A percentile compares a stretch with the other conserved stretches of the same genome.
phyloP scores from a whole-genome alignment of 768 basidiomycete genomes.

The Coprinellus micaceus region DNA sequence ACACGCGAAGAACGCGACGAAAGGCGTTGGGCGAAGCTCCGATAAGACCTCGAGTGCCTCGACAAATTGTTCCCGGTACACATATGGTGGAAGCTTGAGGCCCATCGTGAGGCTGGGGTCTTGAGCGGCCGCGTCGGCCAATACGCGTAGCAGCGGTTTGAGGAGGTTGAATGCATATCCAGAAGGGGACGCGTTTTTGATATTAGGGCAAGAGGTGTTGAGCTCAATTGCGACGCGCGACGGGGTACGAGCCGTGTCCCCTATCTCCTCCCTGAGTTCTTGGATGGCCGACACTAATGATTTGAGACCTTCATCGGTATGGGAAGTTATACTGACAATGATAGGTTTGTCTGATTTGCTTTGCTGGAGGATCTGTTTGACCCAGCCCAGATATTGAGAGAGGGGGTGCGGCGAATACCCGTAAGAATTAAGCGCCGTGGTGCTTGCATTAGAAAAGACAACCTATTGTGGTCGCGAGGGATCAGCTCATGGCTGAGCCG shows the following conservation, averaged over 20 bases:
- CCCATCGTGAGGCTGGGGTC: constrained; percentile 65
- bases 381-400: constrained; percentile 60
- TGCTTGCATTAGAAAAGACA: constrained; percentile 45
- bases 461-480: constrained; percentile 39
- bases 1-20: constrained; percentile 73
- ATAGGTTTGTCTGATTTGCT: constrained; percentile 43
- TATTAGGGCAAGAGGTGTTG: constrained; percentile 86
- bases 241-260: constrained; percentile 21
- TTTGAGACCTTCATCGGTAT: constrained; percentile 46
- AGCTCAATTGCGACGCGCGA: constrained; percentile 67
- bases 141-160: constrained; percentile 47
- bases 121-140: constrained; percentile 44
- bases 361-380: constrained; percentile 43
- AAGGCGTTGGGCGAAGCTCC: constrained; percentile 32
- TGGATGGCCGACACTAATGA: constrained; percentile 62
- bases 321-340: constrained; percentile 76
- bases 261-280: constrained; percentile 42
- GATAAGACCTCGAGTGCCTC: constrained; percentile 50
- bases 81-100: constrained; percentile 77
- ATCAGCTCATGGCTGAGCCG: neutral
- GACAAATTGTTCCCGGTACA: constrained; percentile 56
- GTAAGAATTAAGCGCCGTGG: constrained; percentile 78
- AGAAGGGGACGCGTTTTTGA: constrained; percentile 56
- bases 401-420: constrained; percentile 84
- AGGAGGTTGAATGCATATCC: constrained; percentile 59